Base-by-base conservation (phyloP, 202 grass and related monocot species). In the Elaeis oleifera region DNA sequence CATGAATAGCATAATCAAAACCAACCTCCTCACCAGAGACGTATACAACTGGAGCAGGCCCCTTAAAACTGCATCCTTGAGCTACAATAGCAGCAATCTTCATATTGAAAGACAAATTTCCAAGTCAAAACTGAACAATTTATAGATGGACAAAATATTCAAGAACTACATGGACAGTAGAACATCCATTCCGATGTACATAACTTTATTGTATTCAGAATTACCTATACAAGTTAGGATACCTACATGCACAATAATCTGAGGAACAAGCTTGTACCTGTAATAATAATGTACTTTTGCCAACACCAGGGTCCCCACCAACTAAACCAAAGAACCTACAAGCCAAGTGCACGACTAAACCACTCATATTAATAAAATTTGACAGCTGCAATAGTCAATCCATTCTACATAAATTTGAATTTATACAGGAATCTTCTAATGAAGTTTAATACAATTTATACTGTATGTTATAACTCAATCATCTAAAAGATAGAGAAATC, bases 11-110 rank as follows among this genome's bases (percentile, higher is more conserved):
- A 7, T 16, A 52, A 54, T 1, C 81, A 66, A 67, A 80, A 88
- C 78, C 62, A 79, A 96, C 91, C 91, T 96, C 91, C 75, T 96
- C 91, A 25, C 91, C 91, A 13, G 91, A 96, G 54, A 90, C 91
- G 49, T 96, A 96, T 60, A 96, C 79, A 71, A 96, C 81, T 74
- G 81, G 76, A 70, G 84, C 72, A 61, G 84, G 50, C 19, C 63
- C 71, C 2, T 64, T 24, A 0, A 18, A 56, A 20, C 70, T 81
- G 20, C 65, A 76, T 56, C 76, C 61, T 29, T 85, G 77, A 48
- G 88, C 75, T 78, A 90, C 31, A 71, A 83, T 76, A 49, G 87
- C 83, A 65, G 91, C 84, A 67, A 96, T 80, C 91, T 95, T 74
- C 64, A 74, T 23, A 66, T 18, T 23, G 16, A 69, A 48, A 67